Evolutionary conservation across 2,329 filamentous ascomycete species (phyloP).

Genomic region (Pezicula carpinea): DNA sequence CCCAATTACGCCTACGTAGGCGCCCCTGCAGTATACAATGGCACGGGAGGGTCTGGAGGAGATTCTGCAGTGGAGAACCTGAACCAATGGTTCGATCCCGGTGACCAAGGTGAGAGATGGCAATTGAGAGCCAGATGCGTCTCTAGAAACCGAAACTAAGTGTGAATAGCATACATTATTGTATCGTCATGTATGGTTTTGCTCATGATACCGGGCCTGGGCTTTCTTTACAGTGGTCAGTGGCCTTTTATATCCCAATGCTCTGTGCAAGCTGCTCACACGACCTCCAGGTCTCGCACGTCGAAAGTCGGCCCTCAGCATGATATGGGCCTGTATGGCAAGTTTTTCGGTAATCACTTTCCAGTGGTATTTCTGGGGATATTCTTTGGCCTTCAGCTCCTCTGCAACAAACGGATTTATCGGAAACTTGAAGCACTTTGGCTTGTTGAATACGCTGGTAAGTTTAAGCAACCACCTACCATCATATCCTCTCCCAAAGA

Average conservation of each 20-base stretch:
- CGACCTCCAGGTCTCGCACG: conserved; percentile 77
- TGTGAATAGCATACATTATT: conserved; percentile 70
- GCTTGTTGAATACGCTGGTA: conserved; percentile 71
- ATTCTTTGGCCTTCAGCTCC: conserved; percentile 85
- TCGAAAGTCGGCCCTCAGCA: conserved; percentile 91
- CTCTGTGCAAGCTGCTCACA: background rate
- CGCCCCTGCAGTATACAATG: conserved; percentile 56
- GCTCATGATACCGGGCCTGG: conserved; percentile 94
- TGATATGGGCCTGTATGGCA: conserved; percentile 97
- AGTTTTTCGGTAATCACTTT: conserved; percentile 88
- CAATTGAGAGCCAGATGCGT: background rate
- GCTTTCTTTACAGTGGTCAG: conserved; percentile 69
- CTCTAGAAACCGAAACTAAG: background rate
- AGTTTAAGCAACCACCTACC: no score
- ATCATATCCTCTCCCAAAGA: no score
- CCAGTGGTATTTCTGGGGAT: conserved; percentile 99
- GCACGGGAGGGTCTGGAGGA: conserved; percentile 40
- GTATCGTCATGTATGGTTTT: conserved; percentile 87
- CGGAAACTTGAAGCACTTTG: conserved; percentile 84
- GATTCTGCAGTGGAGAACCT: conserved; percentile 68
- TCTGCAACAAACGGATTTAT: conserved; percentile 85
- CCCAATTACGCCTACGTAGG: conserved; percentile 51
- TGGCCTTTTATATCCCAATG: background rate
- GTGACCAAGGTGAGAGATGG: conserved; percentile 58
- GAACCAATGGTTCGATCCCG: conserved; percentile 91